Conservation (phyloP, 495 filamentous ascomycete species). For the Penicilliopsis zonata region DNA sequence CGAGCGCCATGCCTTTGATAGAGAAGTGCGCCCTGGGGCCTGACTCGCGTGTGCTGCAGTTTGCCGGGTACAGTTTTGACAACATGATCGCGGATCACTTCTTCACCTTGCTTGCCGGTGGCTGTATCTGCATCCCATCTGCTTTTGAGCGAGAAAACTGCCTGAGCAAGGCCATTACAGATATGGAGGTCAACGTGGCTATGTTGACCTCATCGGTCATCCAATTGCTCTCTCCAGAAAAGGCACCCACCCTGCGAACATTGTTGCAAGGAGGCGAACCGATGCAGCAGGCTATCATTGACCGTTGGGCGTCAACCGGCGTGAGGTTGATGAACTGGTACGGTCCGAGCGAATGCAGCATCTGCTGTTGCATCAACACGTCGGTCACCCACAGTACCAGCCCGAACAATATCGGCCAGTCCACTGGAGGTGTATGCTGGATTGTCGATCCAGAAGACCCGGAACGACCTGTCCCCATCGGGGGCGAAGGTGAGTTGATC, state of each 20-base stretch:
- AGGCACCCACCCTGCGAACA: conserved; percentile 19
- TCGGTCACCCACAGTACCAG: not conserved
- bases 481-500: conserved; percentile 38
- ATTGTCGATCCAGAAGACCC: conserved; percentile 33
- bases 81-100: conserved; percentile 22
- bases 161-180: conserved; percentile 14
- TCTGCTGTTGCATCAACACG: conserved; percentile 16
- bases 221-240: conserved; percentile 13
- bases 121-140: conserved; percentile 14
- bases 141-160: conserved; percentile 10
- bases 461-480: conserved; percentile 31
- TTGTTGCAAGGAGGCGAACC: conserved; percentile 30
- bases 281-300: conserved; percentile 12
- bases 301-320: conserved; percentile 6
- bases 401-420: not conserved
- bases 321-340: conserved; percentile 9
- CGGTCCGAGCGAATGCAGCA: conserved; percentile 37
- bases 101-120: conserved; percentile 20
- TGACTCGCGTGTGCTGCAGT: conserved; percentile 23
- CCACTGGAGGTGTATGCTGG: conserved; percentile 15
- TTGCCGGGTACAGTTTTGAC: conserved; percentile 27
- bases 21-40: conserved; percentile 8
- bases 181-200: conserved; percentile 13
- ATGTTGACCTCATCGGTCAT: conserved; percentile 20
- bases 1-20: conserved; percentile 17